Base-by-base conservation (phyloP, 345 rosid species). In the Excoecaria agallocha region DNA sequence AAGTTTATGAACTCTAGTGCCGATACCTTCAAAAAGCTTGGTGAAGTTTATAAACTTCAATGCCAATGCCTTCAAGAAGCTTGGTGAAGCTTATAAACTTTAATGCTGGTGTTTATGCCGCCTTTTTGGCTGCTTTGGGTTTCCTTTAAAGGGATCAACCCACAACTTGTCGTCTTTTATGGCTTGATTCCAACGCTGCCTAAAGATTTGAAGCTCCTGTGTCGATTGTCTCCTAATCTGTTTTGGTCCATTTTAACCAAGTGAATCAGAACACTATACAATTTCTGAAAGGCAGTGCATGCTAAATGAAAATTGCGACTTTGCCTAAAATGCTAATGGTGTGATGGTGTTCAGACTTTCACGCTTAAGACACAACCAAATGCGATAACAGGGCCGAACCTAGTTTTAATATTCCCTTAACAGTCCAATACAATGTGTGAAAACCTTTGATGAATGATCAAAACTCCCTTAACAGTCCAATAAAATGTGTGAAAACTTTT, bases 191-290 rank as follows among this genome's bases (percentile, higher is more conserved):
- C 99, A 93, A 8, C 98, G 81, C 56, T 90, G 78, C 86, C 87
- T 87, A 35, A 93, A 91, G 3, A 77, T 82, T 71, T 86, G 76
- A 70, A 89, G 93, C 77, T 96, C 99, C 97, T 89, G 84, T 4
- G 93, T 90, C 4, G 98, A 96, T 56, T 96, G 98, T 76, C 99
- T 85, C 81, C 99, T 77, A 65, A 96, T 91, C 99, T 91, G 90
- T 76, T 45, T 30, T 43, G 50, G 39, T 24, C 30, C 66, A 50
- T 22, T 1, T 24, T 17, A 38, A 22, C 59, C 69, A 12, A 9
- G 46, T 19, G 1, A 7, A 8, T 43, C 6, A 43, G 7, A 43
- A 41, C 15, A 41, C 2, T 13, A 10, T 39, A 41, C 10, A 41
- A 64, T 8, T 64, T 12, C 20, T 10, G 2, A 41, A 63, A 0